Percentiles rank a stretch among this genome's conserved stretches.
Evolutionary conservation across 345 rosid species (phyloP).

Genomic region (Cardiospermum halicacabum): DNA sequence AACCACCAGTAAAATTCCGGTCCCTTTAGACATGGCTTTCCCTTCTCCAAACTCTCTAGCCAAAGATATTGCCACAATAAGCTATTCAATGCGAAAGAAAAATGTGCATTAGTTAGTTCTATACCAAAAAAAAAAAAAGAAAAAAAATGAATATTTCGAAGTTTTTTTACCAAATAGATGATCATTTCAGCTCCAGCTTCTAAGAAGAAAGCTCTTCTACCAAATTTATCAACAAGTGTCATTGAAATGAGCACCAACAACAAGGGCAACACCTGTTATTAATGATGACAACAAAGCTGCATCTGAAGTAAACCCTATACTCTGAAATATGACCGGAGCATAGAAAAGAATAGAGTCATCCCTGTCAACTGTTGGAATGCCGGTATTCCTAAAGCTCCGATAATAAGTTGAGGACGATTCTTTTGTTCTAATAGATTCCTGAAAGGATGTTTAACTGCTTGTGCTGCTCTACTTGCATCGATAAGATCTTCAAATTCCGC

Average conservation of each 20-base stretch:
- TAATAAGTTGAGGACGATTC: conserved; percentile 66
- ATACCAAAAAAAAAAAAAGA: neutral
- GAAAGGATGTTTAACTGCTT: conserved; percentile 62
- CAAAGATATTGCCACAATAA: conserved; percentile 51
- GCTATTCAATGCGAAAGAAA: conserved; percentile 36
- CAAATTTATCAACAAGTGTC: conserved; percentile 62
- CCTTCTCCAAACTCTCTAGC: conserved; percentile 72
- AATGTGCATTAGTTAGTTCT: neutral
- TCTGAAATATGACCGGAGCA: conserved; percentile 83
- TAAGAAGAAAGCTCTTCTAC: conserved; percentile 72
- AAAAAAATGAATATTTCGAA: neutral
- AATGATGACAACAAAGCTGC: conserved; percentile 62
- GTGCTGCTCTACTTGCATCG: conserved; percentile 72
- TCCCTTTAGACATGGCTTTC: conserved; percentile 31
- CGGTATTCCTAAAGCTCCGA: conserved; percentile 73
- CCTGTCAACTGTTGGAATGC: conserved; percentile 85
- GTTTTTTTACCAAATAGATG: conserved; percentile 50
- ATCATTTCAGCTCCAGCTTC: conserved; percentile 79
- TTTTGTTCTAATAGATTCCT: conserved; percentile 50
- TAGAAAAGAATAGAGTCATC: conserved; percentile 80
- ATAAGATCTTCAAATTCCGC: conserved; percentile 72
- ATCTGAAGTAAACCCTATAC: conserved; percentile 65
- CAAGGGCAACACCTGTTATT: conserved; percentile 58
- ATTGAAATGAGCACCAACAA: conserved; percentile 59
- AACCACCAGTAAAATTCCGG: conserved; percentile 49